A percentile compares a stretch with the other conserved stretches of the same genome.
phyloP scores from a whole-genome alignment of 176 grass and related monocot species.

The Eragrostis curvula region DNA sequence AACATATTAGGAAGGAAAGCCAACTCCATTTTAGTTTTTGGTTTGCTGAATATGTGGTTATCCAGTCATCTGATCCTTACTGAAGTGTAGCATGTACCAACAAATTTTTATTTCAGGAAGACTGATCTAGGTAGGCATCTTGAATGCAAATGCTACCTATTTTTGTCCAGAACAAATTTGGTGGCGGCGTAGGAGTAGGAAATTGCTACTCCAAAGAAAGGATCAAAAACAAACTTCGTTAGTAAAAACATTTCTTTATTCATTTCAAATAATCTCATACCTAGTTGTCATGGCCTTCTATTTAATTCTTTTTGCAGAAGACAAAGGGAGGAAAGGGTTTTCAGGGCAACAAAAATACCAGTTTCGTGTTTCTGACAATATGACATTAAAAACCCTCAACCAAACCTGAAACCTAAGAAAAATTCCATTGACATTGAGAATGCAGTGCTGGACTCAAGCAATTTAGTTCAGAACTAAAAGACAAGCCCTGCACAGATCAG shows the following conservation, averaged over 20 bases:
- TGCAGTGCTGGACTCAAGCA: background rate
- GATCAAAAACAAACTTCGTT: background rate
- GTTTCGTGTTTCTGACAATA: background rate
- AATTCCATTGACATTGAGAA: background rate
- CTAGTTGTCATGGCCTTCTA: background rate
- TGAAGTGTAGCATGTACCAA: conserved; percentile 32
- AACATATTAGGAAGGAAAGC: background rate
- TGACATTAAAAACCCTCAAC: background rate
- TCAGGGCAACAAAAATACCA: background rate
- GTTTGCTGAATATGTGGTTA: conserved; percentile 17
- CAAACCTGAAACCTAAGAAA: background rate
- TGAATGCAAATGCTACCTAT: conserved; percentile 28
- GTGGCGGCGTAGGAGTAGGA: background rate
- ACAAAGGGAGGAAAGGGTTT: background rate
- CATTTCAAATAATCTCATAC: background rate
- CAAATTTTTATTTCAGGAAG: conserved; percentile 37
- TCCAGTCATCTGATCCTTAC: conserved; percentile 20
- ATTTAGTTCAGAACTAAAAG: conserved; percentile 11
- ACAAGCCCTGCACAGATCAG: background rate
- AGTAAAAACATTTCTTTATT: background rate
- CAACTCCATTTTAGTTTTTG: conserved; percentile 18
- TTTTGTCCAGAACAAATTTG: conserved; percentile 39
- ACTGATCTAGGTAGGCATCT: conserved; percentile 46
- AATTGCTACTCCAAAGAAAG: background rate
- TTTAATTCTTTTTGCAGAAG: background rate